Base-by-base conservation (phyloP, 202 grass and related monocot species). In the Panicum virgatum region DNA sequence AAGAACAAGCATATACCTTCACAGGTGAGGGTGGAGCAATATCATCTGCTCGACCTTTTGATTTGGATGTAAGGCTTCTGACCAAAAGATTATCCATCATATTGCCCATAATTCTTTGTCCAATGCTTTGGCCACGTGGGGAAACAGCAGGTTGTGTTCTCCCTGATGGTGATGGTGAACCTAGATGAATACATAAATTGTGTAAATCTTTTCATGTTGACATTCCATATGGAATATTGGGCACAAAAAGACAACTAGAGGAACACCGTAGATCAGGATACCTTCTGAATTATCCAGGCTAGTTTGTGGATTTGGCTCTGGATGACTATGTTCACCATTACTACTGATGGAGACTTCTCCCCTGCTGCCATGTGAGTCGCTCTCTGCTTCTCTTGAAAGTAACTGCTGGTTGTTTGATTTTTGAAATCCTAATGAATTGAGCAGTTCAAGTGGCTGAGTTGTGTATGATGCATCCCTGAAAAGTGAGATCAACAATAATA, bases 91-190 rank as follows among this genome's bases (percentile, higher is more conserved):
- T 99, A 83, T 88, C 92, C 92, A 94, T 91, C 91, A 94, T 91
- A 82, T 94, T 94, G 12, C 84, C 92, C 95, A 99, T 99, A 81
- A 99, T 72, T 87, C 93, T 96, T 89, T 92, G 96, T 82, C 96
- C 91, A 87, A 99, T 96, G 39, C 89, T 96, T 86, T 94, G 90
- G 81, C 57, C 80, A 30, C 79, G 87, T 66, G 86, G 89, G 36
- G 89, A 86, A 37, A 80, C 80, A 61, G 73, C 82, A 87, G 87
- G 54, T 65, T 91, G 91, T 56, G 53, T 77, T 87, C 78, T 89
- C 67, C 89, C 93, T 82, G 96, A 96, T 54, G 91, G 89, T 82
- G 93, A 94, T 77, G 91, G 88, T 76, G 86, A 69, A 79, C 85
- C 93, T 96, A 83, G 36, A 95, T 68, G 83, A 74, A 77, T 53